A percentile compares a stretch with the other conserved stretches of the same genome.
phyloP scores from a whole-genome alignment of 139 green algal genomes.

The Haematococcus lacustris region DNA sequence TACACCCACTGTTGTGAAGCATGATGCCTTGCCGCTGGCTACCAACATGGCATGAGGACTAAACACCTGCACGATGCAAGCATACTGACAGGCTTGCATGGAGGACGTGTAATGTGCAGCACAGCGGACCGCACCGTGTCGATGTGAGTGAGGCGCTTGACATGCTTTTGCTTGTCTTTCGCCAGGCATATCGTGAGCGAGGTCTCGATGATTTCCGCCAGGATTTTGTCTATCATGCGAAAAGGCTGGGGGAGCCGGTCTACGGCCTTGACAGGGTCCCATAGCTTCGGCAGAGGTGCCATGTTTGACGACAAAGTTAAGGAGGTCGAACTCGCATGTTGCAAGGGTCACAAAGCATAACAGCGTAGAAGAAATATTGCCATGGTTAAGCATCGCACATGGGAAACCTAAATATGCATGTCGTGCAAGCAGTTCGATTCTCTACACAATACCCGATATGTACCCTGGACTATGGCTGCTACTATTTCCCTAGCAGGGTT shows the following conservation, averaged over 20 bases:
- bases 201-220: constrained; percentile 30
- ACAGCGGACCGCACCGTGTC: constrained; percentile 16
- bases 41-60: constrained; percentile 29
- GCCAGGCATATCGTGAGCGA: constrained; percentile 15
- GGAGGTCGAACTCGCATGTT: no score
- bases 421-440: no score
- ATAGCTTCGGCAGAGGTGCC: constrained; percentile 25
- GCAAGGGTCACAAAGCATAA: no score
- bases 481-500: no score
- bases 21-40: constrained; percentile 10
- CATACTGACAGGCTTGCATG: not conserved
- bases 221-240: constrained; percentile 40
- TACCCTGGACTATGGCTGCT: no score
- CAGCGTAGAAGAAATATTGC: no score
- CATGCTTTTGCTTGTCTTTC: constrained; percentile 18
- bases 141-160: constrained; percentile 13
- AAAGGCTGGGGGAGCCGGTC: constrained; percentile 41
- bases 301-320: no score
- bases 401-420: no score
- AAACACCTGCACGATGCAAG: constrained; percentile 26
- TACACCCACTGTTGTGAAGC: constrained; percentile 24
- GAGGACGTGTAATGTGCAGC: no score
- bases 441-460: no score
- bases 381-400: no score
- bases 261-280: constrained; percentile 24